Conservation (phyloP, 805 yeast species). For the Zygosaccharomyces siamensis region DNA sequence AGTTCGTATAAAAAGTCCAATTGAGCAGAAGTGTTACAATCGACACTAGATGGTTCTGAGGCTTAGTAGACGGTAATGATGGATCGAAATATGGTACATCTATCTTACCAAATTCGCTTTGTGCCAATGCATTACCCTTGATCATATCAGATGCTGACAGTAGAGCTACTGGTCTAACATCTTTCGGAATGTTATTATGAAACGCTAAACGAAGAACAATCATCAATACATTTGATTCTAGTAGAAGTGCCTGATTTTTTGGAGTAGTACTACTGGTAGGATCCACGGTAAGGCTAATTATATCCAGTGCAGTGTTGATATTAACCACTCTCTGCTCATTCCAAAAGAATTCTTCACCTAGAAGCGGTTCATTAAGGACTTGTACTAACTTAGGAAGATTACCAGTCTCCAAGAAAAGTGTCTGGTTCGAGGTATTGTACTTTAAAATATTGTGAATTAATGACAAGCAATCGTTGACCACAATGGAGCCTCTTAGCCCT, state of each 20-base stretch:
- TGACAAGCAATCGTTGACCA: slow-evolving; percentile 87
- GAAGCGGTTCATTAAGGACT: slow-evolving; percentile 58
- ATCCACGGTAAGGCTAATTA: slow-evolving; percentile 64
- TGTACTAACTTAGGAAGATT: slow-evolving; percentile 62
- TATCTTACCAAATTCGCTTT: slow-evolving; percentile 64
- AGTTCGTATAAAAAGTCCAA: slow-evolving; percentile 76
- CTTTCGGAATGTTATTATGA: slow-evolving; percentile 55
- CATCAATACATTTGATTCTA: slow-evolving; percentile 58
- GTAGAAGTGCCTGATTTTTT: slow-evolving; percentile 56
- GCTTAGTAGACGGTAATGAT: slow-evolving; percentile 40
- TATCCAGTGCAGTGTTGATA: slow-evolving; percentile 61
- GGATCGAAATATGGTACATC: slow-evolving; percentile 94
- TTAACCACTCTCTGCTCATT: slow-evolving; percentile 70
- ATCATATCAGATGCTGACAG: slow-evolving; percentile 75
- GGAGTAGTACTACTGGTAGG: slow-evolving; percentile 66
- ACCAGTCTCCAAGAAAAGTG: slow-evolving; percentile 78
- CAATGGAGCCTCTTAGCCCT: slow-evolving; percentile 78
- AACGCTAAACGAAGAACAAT: slow-evolving; percentile 67
- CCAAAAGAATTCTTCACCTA: slow-evolving; percentile 55
- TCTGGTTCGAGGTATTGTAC: slow-evolving; percentile 87
- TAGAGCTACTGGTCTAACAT: slow-evolving; percentile 63
- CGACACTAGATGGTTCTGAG: slow-evolving; percentile 43
- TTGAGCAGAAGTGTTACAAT: slow-evolving; percentile 69
- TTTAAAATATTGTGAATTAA: slow-evolving; percentile 66
- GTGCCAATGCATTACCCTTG: slow-evolving; percentile 59